Evolutionary conservation across 345 rosid species (phyloP), one percentile per base, ranked within the genome.

Genomic region (Populus tremula): DNA sequence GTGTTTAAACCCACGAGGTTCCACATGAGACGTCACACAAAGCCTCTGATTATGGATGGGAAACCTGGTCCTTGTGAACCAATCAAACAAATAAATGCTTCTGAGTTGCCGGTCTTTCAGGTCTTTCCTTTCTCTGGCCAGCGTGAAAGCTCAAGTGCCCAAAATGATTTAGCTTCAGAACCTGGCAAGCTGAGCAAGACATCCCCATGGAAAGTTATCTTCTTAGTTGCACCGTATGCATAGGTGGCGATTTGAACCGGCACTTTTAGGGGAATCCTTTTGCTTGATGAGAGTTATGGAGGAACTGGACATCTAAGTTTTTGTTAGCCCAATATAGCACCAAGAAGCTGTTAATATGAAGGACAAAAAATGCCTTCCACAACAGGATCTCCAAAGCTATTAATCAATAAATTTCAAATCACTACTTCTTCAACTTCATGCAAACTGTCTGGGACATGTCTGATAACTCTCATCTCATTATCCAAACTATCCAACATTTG

Each of bases 381-480:
- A 39, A 61, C 29, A 68, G n/a, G 76, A 66, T 49, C 53, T 31
- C 72, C 49, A 69, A 4, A 47, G 25, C 31, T 35, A 43, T 61
- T 50, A 33, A 56, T 31, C 59, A 72, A 64, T 12, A 61, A 63
- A 38, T 41, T 0, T 64, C 50, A 41, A 20, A 39, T 39, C 71
- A 50, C 33, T 67, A 47, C 25, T 47, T 25, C 78, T 71, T 14
- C 50, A 38, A 21, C 31, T 33, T 47, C 82, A 56, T 47, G 74
- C 43, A 29, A 29, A 25, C 27, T 66, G 31, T 71, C 41, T 16
- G 68, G 74, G 61, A 64, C 27, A 50, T 67, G n/a, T 70, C 71
- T 64, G 21, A 31, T 74, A 39, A 77, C 27, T 76, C 79, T 88
- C 87, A 89, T 93, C 78, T 87, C 91, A 78, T 21, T 61, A 67